Percentiles rank a stretch among this genome's conserved stretches.
Conservation (phyloP, 192 early-diverging fungal species). For the Backusella circina region DNA sequence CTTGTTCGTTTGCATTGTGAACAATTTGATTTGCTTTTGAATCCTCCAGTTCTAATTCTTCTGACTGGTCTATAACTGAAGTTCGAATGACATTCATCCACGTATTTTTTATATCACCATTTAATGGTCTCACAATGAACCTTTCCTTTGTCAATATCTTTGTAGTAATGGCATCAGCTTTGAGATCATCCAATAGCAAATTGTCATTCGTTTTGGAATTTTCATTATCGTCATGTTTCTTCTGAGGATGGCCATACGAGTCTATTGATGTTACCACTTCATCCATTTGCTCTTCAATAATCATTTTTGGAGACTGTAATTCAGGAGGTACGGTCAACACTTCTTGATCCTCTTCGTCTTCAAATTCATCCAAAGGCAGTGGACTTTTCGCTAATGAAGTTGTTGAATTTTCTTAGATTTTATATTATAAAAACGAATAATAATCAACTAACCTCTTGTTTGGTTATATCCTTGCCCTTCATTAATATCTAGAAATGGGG, state of each 20-base stretch:
- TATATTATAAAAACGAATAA: background rate
- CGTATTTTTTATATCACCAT: slow-evolving; percentile 20
- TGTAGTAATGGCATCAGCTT: slow-evolving; percentile 23
- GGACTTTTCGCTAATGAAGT: background rate
- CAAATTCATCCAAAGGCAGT: slow-evolving; percentile 13
- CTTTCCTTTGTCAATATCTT: slow-evolving; percentile 29
- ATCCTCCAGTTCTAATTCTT: background rate
- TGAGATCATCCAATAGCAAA: slow-evolving; percentile 17
- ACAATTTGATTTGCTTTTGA: slow-evolving; percentile 7
- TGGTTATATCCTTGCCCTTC: slow-evolving; percentile 17
- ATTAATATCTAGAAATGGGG: slow-evolving; percentile 34
- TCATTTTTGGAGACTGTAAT: slow-evolving; percentile 29
- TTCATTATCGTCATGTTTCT: background rate
- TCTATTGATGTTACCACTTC: slow-evolving; percentile 30
- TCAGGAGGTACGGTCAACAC: slow-evolving; percentile 13
- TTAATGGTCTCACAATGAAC: slow-evolving; percentile 27
- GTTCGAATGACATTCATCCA: slow-evolving; percentile 27
- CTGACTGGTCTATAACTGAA: background rate
- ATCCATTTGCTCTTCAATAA: slow-evolving; percentile 34
- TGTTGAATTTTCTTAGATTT: background rate
- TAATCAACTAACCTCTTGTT: slow-evolving; percentile 1
- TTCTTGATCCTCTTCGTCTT: slow-evolving; percentile 25
- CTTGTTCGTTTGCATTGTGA: slow-evolving; percentile 36
- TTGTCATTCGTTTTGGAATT: slow-evolving; percentile 25
- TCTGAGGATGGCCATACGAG: background rate